Base-by-base conservation (phyloP, 768 basidiomycete genomes). In the Steccherinum ochraceum region DNA sequence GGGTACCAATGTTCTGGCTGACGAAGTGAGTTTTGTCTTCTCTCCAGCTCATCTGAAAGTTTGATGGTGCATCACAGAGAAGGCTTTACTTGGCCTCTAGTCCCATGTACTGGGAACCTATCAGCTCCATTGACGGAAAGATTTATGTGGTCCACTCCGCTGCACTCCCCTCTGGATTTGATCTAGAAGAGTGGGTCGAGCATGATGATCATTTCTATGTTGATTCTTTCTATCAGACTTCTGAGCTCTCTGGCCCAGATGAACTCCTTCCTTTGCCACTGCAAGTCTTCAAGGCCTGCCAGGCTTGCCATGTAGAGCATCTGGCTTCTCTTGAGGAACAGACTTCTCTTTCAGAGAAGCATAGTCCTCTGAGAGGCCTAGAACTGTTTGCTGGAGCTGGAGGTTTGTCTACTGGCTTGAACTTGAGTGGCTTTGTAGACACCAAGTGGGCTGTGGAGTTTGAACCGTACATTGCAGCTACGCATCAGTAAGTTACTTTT, bases 381-480 rank as follows among this genome's bases (percentile, higher is more conserved):
- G 87, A 89, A 59, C 67, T 89, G 4, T 89, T 88, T 57, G 74
- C 78, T 61, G 87, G 86, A 62, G 87, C 85, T 30, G 87, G 87
- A 46, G 87, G 87, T 2, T 72, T 90, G 4, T 83, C 84, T 2
- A 76, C 80, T 27, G 87, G 88, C 1, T 67, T 89, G 51, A 73
- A 80, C 45, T 59, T 81, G 55, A 81, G 83, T 4, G 74, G 75
- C 0, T 79, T 77, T 62, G 77, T 88, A 5, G 69, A 83, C 16
- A 84, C 83, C 1, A 73, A 69, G 56, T 86, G 83, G 73, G 87
- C 86, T 0, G 72, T 89, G 0, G 87, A 89, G 60, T 79, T 75
- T 55, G 77, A 75, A 0, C 73, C 77, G 13, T 71, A 81, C 49
- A 85, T 86, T 25, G 83, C 85, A 2, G 68, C 68, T 46, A 86